Conservation (phyloP, 495 filamentous ascomycete species). For the Astrothelium macrocarpum region DNA sequence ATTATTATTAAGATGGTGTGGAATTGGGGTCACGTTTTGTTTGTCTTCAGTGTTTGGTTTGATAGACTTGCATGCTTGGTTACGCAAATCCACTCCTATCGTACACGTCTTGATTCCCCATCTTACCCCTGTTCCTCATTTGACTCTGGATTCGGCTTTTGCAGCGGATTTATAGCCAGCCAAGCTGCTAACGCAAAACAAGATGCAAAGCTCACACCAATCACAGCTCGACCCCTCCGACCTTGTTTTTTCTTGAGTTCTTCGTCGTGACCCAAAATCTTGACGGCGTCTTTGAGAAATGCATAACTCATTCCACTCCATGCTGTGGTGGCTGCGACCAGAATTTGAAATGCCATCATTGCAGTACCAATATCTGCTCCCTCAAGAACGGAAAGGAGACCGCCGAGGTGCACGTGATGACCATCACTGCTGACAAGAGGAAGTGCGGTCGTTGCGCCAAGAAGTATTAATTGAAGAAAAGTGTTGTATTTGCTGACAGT, state of each 20-base stretch:
- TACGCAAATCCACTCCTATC: background rate
- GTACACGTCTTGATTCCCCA: background rate
- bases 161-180: constrained; percentile 11
- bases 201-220: constrained; percentile 29
- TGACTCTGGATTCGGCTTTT: background rate
- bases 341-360: constrained; percentile 23
- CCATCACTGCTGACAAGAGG: constrained; percentile 17
- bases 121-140: background rate
- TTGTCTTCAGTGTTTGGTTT: too few species aligned
- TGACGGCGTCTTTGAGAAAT: constrained; percentile 30
- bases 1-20: too few species aligned
- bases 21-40: too few species aligned
- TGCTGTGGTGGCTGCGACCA: constrained; percentile 33
- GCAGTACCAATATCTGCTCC: constrained; percentile 16
- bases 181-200: constrained; percentile 24
- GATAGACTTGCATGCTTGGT: too few species aligned
- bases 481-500: constrained; percentile 66
- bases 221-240: constrained; percentile 28
- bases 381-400: background rate
- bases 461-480: constrained; percentile 33
- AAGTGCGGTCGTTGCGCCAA: constrained; percentile 30
- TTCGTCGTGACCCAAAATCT: constrained; percentile 32
- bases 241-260: constrained; percentile 34
- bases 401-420: constrained; percentile 10
- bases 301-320: constrained; percentile 34